Evolutionary conservation across 768 basidiomycete genomes (phyloP), one percentile per base, ranked within the genome.

Genomic region (Xerocomellus chrysenteron): DNA sequence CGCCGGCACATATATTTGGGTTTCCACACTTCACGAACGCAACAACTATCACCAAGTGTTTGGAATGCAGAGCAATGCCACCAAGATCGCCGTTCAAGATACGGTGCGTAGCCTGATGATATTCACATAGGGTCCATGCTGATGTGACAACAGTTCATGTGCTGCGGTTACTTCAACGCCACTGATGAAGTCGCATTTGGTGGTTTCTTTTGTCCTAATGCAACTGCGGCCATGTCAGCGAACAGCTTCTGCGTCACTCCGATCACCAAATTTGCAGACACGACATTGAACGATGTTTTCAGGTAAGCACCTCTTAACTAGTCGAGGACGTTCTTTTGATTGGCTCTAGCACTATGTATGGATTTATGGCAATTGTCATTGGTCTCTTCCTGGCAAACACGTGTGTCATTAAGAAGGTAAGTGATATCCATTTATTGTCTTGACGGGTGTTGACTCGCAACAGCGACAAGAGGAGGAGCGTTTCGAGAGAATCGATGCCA

Each of bases 401-500:
- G 53, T 96, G 92, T 74, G 82, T 95, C 42, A 92, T 97, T 67
- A 92, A 89, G 68, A 85, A 80, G 83, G 87, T 85, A 21, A 19
- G 58, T 47, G 57, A n/a, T 16, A 10, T 47, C 26, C 0, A 4
- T 17, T 26, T n/a, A 11, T 44, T 9, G 24, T 45, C 19, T 37
- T 11, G 32, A 42, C 32, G 1, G 5, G 12, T 32, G 50, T 55
- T 67, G 32, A 68, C 52, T 24, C 24, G 50, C 46, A 56, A 49
- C 75, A 92, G 90, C 82, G 92, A 63, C 76, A 85, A 69, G 87
- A 94, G 73, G 78, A 82, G 54, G 88, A 89, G 63, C 86, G 93
- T 36, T 95, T 96, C 80, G 86, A 83, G 78, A 88, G 80, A 75
- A 95, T 96, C 60, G 92, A 95, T 62, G 83, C 83, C 54, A 96